Conservation (phyloP, 768 basidiomycete species). For the Hygrophorus pudorinus region DNA sequence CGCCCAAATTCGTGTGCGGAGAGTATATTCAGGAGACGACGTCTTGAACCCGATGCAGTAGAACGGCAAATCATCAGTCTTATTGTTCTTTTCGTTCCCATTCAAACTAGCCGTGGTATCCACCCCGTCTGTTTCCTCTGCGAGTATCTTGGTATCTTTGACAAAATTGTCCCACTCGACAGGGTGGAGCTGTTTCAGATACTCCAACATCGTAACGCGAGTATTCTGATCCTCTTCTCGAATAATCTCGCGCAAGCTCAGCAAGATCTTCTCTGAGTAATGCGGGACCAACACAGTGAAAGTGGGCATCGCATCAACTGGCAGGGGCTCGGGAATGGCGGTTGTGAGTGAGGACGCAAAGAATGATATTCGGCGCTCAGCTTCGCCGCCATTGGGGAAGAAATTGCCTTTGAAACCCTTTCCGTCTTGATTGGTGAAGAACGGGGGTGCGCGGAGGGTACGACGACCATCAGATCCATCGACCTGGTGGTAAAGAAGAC, state of each 20-base stretch:
- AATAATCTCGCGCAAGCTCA: slow-evolving; percentile 96
- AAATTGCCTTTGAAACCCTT: slow-evolving; percentile 68
- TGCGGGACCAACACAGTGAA: slow-evolving; percentile 99
- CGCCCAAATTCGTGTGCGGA: slow-evolving; percentile 99
- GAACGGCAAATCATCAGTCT: slow-evolving; percentile 92
- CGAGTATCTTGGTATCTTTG: slow-evolving; percentile 97
- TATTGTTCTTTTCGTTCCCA: slow-evolving; percentile 66
- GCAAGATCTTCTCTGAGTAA: slow-evolving; percentile 97
- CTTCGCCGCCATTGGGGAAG: slow-evolving; percentile 91
- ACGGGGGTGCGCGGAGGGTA: slow-evolving; percentile 90
- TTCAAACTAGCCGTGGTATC: slow-evolving; percentile 42
- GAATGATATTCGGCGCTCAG: slow-evolving; percentile 96
- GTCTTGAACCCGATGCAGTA: slow-evolving; percentile 99
- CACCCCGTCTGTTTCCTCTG: slow-evolving; percentile 68
- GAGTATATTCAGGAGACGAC: slow-evolving; percentile 95
- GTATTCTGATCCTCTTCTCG: slow-evolving; percentile 96
- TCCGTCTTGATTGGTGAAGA: slow-evolving; percentile 89
- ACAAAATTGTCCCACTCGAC: slow-evolving; percentile 99
- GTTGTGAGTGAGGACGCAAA: slow-evolving; percentile 97
- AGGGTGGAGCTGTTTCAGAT: slow-evolving; percentile 96
- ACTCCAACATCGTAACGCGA: slow-evolving; percentile 94
- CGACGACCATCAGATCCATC: slow-evolving; percentile 84
- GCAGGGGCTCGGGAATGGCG: slow-evolving; percentile 87
- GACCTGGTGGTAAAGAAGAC: slow-evolving; percentile 93
- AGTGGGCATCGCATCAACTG: slow-evolving; percentile 98